phyloP scores from a whole-genome alignment of 2,329 filamentous ascomycete genomes.

The Coniochaeta sp. region DNA sequence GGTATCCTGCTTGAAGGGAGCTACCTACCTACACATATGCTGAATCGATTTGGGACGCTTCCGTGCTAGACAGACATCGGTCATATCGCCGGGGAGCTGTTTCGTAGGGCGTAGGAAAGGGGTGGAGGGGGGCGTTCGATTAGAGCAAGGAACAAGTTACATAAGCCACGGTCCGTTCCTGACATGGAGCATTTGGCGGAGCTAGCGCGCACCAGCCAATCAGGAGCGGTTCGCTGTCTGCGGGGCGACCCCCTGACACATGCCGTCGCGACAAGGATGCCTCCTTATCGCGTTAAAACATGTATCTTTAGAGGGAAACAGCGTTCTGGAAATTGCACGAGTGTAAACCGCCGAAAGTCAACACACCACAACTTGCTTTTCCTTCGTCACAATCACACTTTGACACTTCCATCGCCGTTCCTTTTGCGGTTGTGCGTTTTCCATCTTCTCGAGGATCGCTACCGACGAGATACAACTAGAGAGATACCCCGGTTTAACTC shows the following conservation, averaged over 20 bases:
- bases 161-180: conserved; percentile 1
- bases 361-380: not conserved
- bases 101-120: not conserved
- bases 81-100: no score
- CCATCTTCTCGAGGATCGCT: not conserved
- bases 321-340: not conserved
- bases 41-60: no score
- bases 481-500: not conserved
- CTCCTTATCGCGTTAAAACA: conserved; percentile 2
- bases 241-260: conserved; percentile 16
- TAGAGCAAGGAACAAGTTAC: not conserved
- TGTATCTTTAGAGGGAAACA: not conserved
- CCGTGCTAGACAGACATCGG: no score
- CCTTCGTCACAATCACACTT: not conserved
- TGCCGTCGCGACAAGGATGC: conserved; percentile 24
- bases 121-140: not conserved
- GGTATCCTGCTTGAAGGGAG: no score
- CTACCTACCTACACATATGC: no score
- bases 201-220: not conserved
- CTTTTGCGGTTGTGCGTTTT: conserved; percentile 1
- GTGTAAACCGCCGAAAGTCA: conserved; percentile 4
- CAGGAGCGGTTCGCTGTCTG: not conserved
- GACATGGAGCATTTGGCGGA: not conserved
- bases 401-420: not conserved
- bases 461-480: conserved; percentile 2